These are phyloP conservation scores for Aspergillus versicolor DNA, from an alignment of 2,329 filamentous ascomycete genomes.

Conservation along the genomic window DNA sequence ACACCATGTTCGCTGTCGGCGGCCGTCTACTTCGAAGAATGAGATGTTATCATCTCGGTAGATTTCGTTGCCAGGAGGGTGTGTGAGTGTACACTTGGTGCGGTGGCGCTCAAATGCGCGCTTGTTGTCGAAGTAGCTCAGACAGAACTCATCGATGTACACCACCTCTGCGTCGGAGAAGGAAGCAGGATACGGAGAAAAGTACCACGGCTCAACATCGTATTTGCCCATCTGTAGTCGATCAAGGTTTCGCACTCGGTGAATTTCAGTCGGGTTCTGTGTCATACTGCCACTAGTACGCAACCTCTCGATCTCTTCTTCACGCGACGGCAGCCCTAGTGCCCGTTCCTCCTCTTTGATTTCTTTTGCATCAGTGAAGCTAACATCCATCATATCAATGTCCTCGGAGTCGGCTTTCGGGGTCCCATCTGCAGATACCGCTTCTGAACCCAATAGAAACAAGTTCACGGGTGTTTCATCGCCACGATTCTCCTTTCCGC, in stretches of 20 bases:
- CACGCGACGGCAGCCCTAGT: constrained; percentile 55
- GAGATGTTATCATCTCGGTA: constrained; percentile 89
- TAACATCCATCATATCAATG: constrained; percentile 45
- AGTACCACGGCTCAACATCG: constrained; percentile 97
- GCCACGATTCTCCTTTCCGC: constrained; percentile 61
- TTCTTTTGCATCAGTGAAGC: constrained; percentile 24
- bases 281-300: constrained; percentile 97
- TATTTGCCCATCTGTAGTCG: constrained; percentile 90
- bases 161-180: constrained; percentile 88
- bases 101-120: constrained; percentile 84
- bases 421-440: constrained; percentile 39
- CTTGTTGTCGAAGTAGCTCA: constrained; percentile 82
- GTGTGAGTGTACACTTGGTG: constrained; percentile 82
- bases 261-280: constrained; percentile 95
- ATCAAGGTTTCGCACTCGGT: constrained; percentile 89
- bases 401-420: constrained; percentile 42
- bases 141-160: constrained; percentile 96
- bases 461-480: constrained; percentile 38
- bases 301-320: constrained; percentile 95
- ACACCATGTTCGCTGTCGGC: constrained; percentile 97
- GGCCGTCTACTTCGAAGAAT: constrained; percentile 96
- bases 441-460: constrained; percentile 34
- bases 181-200: constrained; percentile 89
- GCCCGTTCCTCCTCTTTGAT: constrained; percentile 41
- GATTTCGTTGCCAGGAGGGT: constrained; percentile 96